A percentile compares a stretch with the other conserved stretches of the same genome.
phyloP scores from a whole-genome alignment of 345 rosid genomes.

The Camelina laxa region DNA sequence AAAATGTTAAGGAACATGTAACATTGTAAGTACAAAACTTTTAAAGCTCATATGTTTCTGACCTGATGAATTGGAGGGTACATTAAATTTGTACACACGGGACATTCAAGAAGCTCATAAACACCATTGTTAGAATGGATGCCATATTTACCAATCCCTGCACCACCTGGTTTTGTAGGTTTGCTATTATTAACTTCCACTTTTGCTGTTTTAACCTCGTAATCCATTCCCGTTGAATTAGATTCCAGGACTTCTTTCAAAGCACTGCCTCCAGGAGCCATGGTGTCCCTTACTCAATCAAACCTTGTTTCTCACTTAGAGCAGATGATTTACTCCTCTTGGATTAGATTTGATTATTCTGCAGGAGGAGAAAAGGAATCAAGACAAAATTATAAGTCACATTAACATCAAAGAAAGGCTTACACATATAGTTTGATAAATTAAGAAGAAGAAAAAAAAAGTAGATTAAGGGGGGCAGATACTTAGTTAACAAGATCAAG shows the following conservation, averaged over 20 bases:
- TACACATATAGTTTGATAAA: neutral
- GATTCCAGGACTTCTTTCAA: slow-evolving; percentile 66
- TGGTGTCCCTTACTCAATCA: slow-evolving; percentile 17
- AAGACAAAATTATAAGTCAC: slow-evolving; percentile 15
- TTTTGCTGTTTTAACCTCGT: slow-evolving; percentile 54
- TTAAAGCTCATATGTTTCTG: neutral
- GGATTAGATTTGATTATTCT: slow-evolving; percentile 29
- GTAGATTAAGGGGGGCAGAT: neutral
- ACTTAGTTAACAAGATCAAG: slow-evolving; percentile 34
- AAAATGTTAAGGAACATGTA: slow-evolving; percentile 1
- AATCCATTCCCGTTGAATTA: slow-evolving; percentile 51
- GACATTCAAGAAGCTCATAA: slow-evolving; percentile 87
- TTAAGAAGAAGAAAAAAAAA: too few species aligned
- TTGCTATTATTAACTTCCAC: slow-evolving; percentile 49
- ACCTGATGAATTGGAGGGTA: slow-evolving; percentile 95
- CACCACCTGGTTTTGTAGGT: slow-evolving; percentile 56
- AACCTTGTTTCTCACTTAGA: slow-evolving; percentile 8
- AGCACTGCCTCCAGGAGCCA: slow-evolving; percentile 73
- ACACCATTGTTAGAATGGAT: slow-evolving; percentile 65
- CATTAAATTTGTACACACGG: slow-evolving; percentile 77
- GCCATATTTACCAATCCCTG: slow-evolving; percentile 55
- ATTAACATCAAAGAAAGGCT: neutral
- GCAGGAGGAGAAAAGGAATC: slow-evolving; percentile 11
- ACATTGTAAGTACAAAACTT: slow-evolving; percentile 14
- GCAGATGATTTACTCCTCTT: slow-evolving; percentile 5